These are phyloP conservation scores for Clavispora phyllophila DNA, from an alignment of 805 yeast species.

Conservation along the genomic window DNA sequence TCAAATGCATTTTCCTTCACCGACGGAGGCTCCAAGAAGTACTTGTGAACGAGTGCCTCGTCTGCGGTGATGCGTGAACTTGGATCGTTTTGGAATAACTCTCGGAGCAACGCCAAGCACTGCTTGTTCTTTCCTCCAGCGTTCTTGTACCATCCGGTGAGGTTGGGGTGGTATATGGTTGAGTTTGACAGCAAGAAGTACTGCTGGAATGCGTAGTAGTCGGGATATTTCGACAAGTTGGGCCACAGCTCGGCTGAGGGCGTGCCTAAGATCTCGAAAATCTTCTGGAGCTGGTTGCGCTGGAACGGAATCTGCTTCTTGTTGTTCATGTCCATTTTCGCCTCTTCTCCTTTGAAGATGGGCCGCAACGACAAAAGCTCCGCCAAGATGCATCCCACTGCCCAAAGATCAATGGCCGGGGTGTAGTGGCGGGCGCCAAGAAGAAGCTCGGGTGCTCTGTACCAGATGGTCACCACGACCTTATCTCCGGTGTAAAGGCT, in stretches of 20 bases:
- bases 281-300: conserved; percentile 83
- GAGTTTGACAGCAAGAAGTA: conserved; percentile 44
- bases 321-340: conserved; percentile 75
- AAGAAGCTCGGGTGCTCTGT: conserved; percentile 86
- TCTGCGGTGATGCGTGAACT: conserved; percentile 71
- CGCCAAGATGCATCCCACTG: conserved; percentile 91
- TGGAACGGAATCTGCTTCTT: conserved; percentile 94
- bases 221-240: conserved; percentile 74
- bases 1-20: conserved; percentile 78
- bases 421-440: conserved; percentile 92
- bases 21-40: conserved; percentile 66
- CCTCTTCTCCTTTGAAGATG: conserved; percentile 95
- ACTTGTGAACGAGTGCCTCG: conserved; percentile 70
- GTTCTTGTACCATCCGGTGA: conserved; percentile 81
- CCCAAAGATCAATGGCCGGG: conserved; percentile 92
- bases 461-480: conserved; percentile 96
- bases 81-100: conserved; percentile 80
- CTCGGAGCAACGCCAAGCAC: conserved; percentile 61
- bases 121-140: conserved; percentile 69
- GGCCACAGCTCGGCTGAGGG: conserved; percentile 83
- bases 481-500: conserved; percentile 87
- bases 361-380: conserved; percentile 87
- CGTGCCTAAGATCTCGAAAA: conserved; percentile 88
- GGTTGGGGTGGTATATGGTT: conserved; percentile 52
- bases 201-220: conserved; percentile 49